A percentile compares a stretch with the other conserved stretches of the same genome.
Conservation (phyloP, 805 yeast species). For the Candida gorgasii region DNA sequence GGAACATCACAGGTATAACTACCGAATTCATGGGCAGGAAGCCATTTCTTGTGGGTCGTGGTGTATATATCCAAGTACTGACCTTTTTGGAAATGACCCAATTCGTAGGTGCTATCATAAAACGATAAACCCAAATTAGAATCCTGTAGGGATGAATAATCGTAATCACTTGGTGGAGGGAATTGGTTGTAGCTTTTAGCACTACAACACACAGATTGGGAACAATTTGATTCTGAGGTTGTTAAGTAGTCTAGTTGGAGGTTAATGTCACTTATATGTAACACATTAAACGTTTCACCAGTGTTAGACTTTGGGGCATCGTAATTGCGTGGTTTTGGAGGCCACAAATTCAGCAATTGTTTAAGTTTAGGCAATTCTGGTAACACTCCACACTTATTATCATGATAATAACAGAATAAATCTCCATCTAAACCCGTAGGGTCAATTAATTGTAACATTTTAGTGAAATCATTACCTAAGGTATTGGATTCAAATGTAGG, state of each 20-base stretch:
- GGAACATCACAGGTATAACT: constrained; percentile 68
- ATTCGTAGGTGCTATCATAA: constrained; percentile 28
- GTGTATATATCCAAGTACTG: constrained; percentile 19
- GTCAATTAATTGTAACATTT: constrained; percentile 51
- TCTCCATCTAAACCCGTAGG: constrained; percentile 56
- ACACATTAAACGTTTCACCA: constrained; percentile 50
- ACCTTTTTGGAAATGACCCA: constrained; percentile 30
- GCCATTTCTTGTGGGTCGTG: constrained; percentile 17
- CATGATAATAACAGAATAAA: constrained; percentile 24
- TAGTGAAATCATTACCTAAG: constrained; percentile 39
- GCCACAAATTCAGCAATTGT: constrained; percentile 30
- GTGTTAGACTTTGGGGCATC: constrained; percentile 22
- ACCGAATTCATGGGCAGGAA: constrained; percentile 64
- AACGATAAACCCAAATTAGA: constrained; percentile 16
- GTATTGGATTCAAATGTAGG: constrained; percentile 33
- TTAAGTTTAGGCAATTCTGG: constrained; percentile 46
- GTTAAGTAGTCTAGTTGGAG: constrained; percentile 52
- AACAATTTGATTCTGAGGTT: constrained; percentile 58
- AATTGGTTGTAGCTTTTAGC: constrained; percentile 43
- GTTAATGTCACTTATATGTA: constrained; percentile 68
- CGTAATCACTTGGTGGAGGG: constrained; percentile 17
- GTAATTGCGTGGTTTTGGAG: constrained; percentile 28
- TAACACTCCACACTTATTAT: constrained; percentile 52
- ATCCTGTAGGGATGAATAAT: constrained; percentile 31
- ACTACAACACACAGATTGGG: constrained; percentile 61